Evolutionary conservation across 371 early-diverging fungal species (phyloP), one percentile per base, ranked within the genome.

Genomic region (Actinomortierella wolfii): DNA sequence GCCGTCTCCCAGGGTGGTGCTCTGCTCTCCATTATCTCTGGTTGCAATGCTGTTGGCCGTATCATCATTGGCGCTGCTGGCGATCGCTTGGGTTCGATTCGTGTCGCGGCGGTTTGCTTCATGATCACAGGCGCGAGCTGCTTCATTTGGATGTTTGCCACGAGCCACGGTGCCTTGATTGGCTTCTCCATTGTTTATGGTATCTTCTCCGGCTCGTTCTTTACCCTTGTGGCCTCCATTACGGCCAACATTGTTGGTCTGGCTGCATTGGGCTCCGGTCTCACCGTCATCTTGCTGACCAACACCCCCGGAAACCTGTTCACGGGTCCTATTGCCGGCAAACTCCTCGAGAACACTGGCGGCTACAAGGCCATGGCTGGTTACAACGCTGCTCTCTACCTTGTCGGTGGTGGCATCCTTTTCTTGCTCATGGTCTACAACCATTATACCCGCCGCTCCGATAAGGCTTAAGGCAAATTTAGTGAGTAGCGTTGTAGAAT

Each of bases 21-120:
- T 15, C 49, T 80, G 52, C 67, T 82, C 20, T 67, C 84, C 14
- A 67, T 86, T 3, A 77, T 84, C 41, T 84, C 85, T 9, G 85
- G 79, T 5, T 76, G 78, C 28, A 86, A 86, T 34, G 84, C 83
- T 25, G 51, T 83, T n/a, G 89, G 88, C 18, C 88, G 89, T 57
- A 64, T 89, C 29, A 9, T 76, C 0, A 75, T 76, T 47, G 85
- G 85, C 24, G 44, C 54, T 29, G 57, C 52, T 46, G 80, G 78
- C 60, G 75, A 59, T 26, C 67, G 51, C 51, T 53, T 66, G 17
- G 75, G 69, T 29, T 69, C 64, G 20, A 69, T 71, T 73, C 68
- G 74, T 56, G 76, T 70, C 46, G 73, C 55, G 57, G 64, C 57
- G 45, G 62, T 67, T 57, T 67, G 51, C 21, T 79, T 64, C 71